Evolutionary conservation across 176 grass and related monocot genomes (phyloP).

Genomic region (Tillandsia leiboldiana): DNA sequence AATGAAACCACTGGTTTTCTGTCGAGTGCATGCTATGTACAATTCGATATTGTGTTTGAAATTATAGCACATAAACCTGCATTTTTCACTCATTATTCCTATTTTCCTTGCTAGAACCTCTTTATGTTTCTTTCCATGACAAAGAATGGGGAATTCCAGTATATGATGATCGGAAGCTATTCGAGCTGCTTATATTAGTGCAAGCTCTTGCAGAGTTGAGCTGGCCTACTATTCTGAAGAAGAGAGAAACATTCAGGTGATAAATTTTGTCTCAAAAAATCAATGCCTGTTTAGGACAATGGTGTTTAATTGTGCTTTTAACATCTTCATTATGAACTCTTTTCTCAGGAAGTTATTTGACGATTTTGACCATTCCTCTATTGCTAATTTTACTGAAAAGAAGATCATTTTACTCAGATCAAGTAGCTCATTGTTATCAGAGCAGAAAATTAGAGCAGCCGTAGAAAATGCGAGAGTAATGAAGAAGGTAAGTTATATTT

Average conservation of each 20-base stretch:
- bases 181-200: conserved; percentile 46
- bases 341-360: conserved; percentile 32
- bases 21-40: too few relatives aligned
- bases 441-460: conserved; percentile 46
- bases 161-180: conserved; percentile 35
- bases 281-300: neutral
- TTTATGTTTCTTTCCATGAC: conserved; percentile 42
- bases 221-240: conserved; percentile 46
- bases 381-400: conserved; percentile 35
- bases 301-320: neutral
- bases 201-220: conserved; percentile 41
- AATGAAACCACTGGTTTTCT: too few relatives aligned
- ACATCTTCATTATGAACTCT: neutral
- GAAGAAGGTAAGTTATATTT: conserved; percentile 19
- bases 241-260: conserved; percentile 43
- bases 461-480: conserved; percentile 38
- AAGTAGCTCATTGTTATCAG: conserved; percentile 25
- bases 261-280: neutral
- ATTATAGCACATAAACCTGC: neutral
- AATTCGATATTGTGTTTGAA: neutral
- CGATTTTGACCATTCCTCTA: conserved; percentile 21
- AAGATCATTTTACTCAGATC: conserved; percentile 31
- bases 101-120: conserved; percentile 19
- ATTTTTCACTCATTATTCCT: neutral
- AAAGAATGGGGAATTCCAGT: conserved; percentile 49